These are phyloP conservation scores for Alliaria petiolata DNA, from an alignment of 345 rosid species.

Conservation along the genomic window DNA sequence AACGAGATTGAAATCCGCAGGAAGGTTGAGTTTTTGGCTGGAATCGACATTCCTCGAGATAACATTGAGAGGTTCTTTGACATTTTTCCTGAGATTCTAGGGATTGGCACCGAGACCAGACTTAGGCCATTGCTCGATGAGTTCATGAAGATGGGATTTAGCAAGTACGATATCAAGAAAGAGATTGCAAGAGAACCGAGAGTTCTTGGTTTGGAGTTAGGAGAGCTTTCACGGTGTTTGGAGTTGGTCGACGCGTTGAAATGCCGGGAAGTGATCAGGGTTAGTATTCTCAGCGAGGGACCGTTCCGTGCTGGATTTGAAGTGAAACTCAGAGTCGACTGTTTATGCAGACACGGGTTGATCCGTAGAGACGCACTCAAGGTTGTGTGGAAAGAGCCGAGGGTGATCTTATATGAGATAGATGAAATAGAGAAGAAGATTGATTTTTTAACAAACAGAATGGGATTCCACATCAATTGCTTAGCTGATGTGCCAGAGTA, in stretches of 20 bases:
- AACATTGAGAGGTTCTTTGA: conserved; percentile 47
- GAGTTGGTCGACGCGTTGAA: conserved; percentile 49
- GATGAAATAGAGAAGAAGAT: conserved; percentile 73
- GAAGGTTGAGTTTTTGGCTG: conserved; percentile 50
- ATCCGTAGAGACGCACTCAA: conserved; percentile 71
- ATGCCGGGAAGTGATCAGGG: conserved; percentile 57
- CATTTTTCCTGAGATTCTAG: conserved; percentile 48
- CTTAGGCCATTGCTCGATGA: conserved; percentile 62
- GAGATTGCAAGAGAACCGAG: conserved; percentile 65
- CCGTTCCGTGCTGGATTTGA: conserved; percentile 63
- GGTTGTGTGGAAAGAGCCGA: conserved; percentile 79
- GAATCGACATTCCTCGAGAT: conserved; percentile 37
- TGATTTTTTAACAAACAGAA: conserved; percentile 47
- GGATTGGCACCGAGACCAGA: conserved; percentile 47
- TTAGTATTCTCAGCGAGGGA: conserved; percentile 48
- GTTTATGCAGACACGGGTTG: conserved; percentile 67
- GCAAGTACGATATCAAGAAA: conserved; percentile 37
- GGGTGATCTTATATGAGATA: conserved; percentile 53
- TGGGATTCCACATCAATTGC: conserved; percentile 45
- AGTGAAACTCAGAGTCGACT: conserved; percentile 73
- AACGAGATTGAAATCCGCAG: conserved; percentile 40
- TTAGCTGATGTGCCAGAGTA: conserved; percentile 78
- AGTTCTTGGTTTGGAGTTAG: conserved; percentile 66
- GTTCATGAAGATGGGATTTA: conserved; percentile 56
- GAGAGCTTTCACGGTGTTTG: conserved; percentile 69